Evolutionary conservation across 75 land plant genomes (phyloP), one percentile per base, ranked within the genome.

Genomic region (Sequoia sempervirens): DNA sequence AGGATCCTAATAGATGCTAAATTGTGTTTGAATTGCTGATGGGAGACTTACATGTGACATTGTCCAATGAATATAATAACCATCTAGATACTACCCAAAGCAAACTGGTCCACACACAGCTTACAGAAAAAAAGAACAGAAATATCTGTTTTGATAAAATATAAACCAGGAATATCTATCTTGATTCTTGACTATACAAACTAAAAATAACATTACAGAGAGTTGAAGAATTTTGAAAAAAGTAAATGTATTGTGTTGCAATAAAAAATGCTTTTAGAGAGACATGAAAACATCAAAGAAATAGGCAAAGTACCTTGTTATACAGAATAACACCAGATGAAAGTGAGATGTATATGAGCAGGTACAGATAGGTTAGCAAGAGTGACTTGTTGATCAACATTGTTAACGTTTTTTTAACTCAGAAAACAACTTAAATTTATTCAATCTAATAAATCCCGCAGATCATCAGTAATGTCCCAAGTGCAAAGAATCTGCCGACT

Each of bases 311-410:
- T 61, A 96, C 98, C 95, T 96, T 96, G 86, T 96, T 96, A 81
- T 89, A 96, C 78, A 96, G 86, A 47, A 96, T 96, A 83, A 96
- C 98, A 54, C 94, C 97, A 2, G 98, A 96, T 7, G 98, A 96
- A 18, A 96, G 95, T n/a, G 91, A 76, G 54, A 96, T 95, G 88
- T 96, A 96, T 45, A 93, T 88, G 2, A 96, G 87, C 34, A 96
- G 81, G 86, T 95, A 96, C 43, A 96, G 79, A 82, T 96, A 96
- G 34, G 97, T 96, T 72, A 93, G 82, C 50, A 94, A 2, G 75
- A 95, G 97, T 66, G 91, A 81, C 72, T 84, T 91, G 85, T 83
- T 90, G 46, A 95, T 85, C 93, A 93, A 79, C 80, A 38, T 87
- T 14, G 52, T 72, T n/a, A 75, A 61, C 58, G 66, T 37, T 40